Conservation (phyloP, 2,329 filamentous ascomycete genomes). For the Neopestalotiopsis rosae region DNA sequence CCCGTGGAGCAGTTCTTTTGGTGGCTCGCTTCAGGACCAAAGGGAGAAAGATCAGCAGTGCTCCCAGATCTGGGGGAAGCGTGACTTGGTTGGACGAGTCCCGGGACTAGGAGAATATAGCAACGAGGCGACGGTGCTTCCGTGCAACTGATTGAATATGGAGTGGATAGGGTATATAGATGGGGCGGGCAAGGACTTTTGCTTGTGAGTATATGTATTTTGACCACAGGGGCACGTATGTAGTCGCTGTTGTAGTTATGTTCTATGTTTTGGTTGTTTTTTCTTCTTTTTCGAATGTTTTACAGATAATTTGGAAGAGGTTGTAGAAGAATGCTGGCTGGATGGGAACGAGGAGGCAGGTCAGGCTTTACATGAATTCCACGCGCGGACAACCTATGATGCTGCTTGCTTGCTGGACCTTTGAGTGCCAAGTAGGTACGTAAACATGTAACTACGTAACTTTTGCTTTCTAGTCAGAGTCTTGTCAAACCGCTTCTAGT, state of each 20-base stretch:
- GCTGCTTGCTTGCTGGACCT: constrained; percentile 23
- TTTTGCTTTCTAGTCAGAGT: background rate
- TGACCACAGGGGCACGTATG: no score
- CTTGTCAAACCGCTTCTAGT: constrained; percentile 21
- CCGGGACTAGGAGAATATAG: constrained; percentile 24
- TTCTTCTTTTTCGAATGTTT: background rate
- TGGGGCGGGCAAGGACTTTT: background rate
- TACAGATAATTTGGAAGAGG: constrained; percentile 18
- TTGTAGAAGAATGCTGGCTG: constrained; percentile 22
- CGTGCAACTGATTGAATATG: constrained; percentile 3
- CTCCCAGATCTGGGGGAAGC: constrained; percentile 36
- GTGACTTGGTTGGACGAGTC: constrained; percentile 20
- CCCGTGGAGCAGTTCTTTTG: constrained; percentile 34
- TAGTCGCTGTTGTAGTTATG: background rate
- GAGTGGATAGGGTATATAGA: no score
- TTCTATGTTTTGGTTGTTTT: background rate
- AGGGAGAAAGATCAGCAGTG: constrained; percentile 41
- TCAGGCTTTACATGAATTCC: constrained; percentile 32
- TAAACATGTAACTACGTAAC: constrained; percentile 19
- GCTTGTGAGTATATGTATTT: background rate
- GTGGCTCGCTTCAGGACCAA: constrained; percentile 43
- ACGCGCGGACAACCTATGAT: constrained; percentile 18
- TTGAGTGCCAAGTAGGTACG: constrained; percentile 34
- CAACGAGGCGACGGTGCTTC: background rate
- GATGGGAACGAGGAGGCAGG: constrained; percentile 21